These are phyloP conservation scores for Talaromyces verruculosus DNA, from an alignment of 2,329 filamentous ascomycete species.

Conservation along the genomic window DNA sequence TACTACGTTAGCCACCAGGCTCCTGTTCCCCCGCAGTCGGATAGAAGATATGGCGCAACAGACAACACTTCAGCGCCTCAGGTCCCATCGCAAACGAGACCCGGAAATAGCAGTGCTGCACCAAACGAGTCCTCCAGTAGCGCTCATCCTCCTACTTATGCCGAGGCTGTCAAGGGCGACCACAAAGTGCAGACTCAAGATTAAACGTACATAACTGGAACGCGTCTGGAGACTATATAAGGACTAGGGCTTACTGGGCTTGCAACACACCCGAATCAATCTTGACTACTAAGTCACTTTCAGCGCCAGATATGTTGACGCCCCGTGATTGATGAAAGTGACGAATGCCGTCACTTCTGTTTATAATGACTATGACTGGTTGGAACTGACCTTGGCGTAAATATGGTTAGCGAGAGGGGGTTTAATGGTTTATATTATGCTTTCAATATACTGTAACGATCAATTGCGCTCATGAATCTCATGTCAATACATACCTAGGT, in stretches of 20 bases:
- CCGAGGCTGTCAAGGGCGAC: slow-evolving; percentile 84
- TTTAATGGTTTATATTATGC: background rate
- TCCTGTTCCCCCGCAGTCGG: slow-evolving; percentile 32
- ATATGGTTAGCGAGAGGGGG: slow-evolving; percentile 6
- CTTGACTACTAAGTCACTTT: background rate
- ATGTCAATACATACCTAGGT: background rate
- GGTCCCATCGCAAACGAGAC: slow-evolving; percentile 22
- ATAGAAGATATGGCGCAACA: slow-evolving; percentile 42
- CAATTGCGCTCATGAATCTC: background rate
- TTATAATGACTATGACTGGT: slow-evolving; percentile 15
- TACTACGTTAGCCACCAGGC: slow-evolving; percentile 66
- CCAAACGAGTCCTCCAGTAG: slow-evolving; percentile 27
- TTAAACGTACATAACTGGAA: slow-evolving; percentile 34
- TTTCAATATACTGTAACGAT: background rate
- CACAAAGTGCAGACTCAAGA: slow-evolving; percentile 79
- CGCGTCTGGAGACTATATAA: background rate
- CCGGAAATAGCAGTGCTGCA: slow-evolving; percentile 32
- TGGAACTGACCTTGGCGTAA: slow-evolving; percentile 17
- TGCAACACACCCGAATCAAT: background rate
- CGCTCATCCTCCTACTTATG: slow-evolving; percentile 74
- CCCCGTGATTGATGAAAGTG: background rate
- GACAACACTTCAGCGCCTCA: slow-evolving; percentile 24
- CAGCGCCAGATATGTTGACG: background rate
- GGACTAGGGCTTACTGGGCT: background rate
- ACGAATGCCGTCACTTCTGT: background rate